phyloP scores from a whole-genome alignment of 805 yeast species.

The Myxozyma nipponensis region DNA sequence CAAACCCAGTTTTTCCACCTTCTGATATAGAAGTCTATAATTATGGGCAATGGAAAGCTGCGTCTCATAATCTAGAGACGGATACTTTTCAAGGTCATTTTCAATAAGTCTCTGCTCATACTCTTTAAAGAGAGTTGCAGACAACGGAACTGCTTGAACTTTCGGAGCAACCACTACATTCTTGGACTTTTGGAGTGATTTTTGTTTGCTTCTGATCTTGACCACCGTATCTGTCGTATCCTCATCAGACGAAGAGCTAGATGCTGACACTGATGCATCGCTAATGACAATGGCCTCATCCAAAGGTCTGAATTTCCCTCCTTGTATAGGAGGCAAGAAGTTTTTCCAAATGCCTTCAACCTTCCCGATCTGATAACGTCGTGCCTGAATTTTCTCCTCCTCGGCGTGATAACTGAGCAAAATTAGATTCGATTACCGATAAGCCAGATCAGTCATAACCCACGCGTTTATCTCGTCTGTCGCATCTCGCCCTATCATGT shows the following conservation, averaged over 20 bases:
- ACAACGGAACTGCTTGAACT: conserved; percentile 5
- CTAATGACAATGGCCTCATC: conserved; percentile 11
- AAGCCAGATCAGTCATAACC: background rate
- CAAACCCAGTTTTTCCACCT: conserved; percentile 53
- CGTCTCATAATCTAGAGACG: conserved; percentile 63
- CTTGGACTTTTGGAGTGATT: background rate
- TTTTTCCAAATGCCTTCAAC: conserved; percentile 67
- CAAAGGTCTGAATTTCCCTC: conserved; percentile 47
- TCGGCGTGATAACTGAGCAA: conserved; percentile 52
- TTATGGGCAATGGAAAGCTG: conserved; percentile 54
- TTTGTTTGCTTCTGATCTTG: background rate
- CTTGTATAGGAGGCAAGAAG: conserved; percentile 84
- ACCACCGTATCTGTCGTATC: background rate
- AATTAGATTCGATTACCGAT: background rate
- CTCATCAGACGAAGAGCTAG: conserved; percentile 3
- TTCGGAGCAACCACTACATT: conserved; percentile 28
- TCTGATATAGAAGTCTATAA: conserved; percentile 58
- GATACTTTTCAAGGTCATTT: conserved; percentile 55
- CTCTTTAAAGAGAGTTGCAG: conserved; percentile 45
- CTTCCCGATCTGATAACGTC: conserved; percentile 60
- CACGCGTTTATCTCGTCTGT: conserved; percentile 74
- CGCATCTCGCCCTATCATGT: conserved; percentile 85
- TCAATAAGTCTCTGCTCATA: conserved; percentile 56
- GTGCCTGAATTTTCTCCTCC: conserved; percentile 51
- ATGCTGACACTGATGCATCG: conserved; percentile 6